A percentile compares a stretch with the other conserved stretches of the same genome.
phyloP scores from a whole-genome alignment of 257 asterid genomes.

The Primulina eburnea region DNA sequence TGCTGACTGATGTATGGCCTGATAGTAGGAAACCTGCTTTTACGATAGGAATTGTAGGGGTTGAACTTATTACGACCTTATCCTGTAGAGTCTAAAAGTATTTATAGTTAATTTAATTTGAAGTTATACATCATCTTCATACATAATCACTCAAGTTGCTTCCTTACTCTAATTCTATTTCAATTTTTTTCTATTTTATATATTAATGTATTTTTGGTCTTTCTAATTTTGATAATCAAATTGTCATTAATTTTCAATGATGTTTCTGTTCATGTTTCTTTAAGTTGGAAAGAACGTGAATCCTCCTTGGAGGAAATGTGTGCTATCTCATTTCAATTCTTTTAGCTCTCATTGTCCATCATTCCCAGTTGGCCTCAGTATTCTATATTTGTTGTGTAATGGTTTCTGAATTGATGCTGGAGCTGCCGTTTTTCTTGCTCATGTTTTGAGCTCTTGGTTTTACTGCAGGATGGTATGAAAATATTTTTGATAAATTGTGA shows the following conservation, averaged over 20 bases:
- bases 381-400: conserved; percentile 27
- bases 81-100: too few relatives aligned
- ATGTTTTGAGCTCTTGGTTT: conserved; percentile 39
- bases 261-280: conserved; percentile 10
- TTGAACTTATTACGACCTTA: too few relatives aligned
- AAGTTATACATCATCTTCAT: neutral
- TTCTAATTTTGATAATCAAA: neutral
- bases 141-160: conserved; percentile 10
- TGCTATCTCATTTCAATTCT: conserved; percentile 2
- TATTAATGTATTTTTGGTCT: neutral
- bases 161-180: neutral
- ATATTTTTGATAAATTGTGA: conserved; percentile 18
- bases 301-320: conserved; percentile 5
- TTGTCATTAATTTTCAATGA: conserved; percentile 11
- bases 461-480: conserved; percentile 86
- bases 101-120: neutral
- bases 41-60: too few relatives aligned
- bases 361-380: conserved; percentile 24
- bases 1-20: neutral
- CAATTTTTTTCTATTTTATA: conserved; percentile 12
- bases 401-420: conserved; percentile 37
- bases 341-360: conserved; percentile 1
- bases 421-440: conserved; percentile 38
- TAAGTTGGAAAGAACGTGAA: conserved; percentile 3
- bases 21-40: neutral